These are phyloP conservation scores for Penicillium samsonianum DNA, from an alignment of 495 filamentous ascomycete species.

Conservation along the genomic window DNA sequence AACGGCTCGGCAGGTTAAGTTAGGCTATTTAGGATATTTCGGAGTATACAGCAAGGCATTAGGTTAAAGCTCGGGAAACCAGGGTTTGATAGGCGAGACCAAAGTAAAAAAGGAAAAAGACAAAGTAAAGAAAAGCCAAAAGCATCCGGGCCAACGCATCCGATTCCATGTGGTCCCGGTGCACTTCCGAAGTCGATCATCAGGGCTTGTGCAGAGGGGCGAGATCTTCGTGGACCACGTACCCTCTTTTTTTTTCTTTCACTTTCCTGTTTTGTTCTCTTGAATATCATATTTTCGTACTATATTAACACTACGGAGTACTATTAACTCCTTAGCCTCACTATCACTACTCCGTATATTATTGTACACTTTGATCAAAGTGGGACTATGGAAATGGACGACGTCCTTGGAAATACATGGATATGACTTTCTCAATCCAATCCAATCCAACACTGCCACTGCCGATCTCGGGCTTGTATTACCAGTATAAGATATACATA, in stretches of 20 bases:
- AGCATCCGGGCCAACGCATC: constrained; percentile 25
- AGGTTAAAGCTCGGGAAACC: constrained; percentile 7
- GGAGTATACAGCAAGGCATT: not conserved
- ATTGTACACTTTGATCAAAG: no score
- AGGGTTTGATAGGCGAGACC: constrained; percentile 7
- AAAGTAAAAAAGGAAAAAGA: no score
- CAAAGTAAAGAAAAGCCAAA: no score
- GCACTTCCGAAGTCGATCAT: constrained; percentile 38
- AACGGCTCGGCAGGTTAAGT: not conserved
- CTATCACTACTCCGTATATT: no score
- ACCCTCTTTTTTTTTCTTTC: not conserved
- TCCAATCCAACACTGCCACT: constrained; percentile 37
- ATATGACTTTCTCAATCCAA: no score
- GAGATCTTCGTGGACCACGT: constrained; percentile 25
- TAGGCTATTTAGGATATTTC: not conserved
- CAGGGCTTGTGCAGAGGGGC: constrained; percentile 24
- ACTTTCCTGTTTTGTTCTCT: no score
- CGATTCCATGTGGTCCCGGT: constrained; percentile 39
- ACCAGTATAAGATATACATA: constrained; percentile 21
- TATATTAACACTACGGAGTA: no score
- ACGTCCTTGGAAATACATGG: no score
- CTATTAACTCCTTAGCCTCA: no score
- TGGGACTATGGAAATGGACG: no score
- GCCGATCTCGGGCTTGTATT: constrained; percentile 41
- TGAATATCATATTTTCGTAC: constrained; percentile 8